phyloP scores from a whole-genome alignment of 805 yeast species.

The Metschnikowia noctiluminum region DNA sequence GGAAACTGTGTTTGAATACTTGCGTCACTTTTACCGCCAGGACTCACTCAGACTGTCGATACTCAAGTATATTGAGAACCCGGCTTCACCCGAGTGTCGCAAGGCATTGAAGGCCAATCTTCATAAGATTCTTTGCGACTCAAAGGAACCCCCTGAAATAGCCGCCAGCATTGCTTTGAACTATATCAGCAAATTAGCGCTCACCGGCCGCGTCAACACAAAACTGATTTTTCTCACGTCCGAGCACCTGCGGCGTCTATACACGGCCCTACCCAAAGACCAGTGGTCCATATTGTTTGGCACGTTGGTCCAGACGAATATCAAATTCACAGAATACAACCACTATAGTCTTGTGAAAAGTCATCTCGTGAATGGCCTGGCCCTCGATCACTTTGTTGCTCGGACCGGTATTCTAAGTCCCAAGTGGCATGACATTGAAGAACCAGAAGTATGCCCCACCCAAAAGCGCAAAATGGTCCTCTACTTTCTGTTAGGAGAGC shows the following conservation, averaged over 20 bases:
- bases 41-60: constrained; percentile 27
- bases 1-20: constrained; percentile 15
- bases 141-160: constrained; percentile 12
- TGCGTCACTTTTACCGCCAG: constrained; percentile 16
- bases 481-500: constrained; percentile 29
- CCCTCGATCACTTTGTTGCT: constrained; percentile 30
- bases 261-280: not conserved
- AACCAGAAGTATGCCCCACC: constrained; percentile 13
- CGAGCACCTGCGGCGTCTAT: not conserved
- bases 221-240: constrained; percentile 16
- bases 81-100: constrained; percentile 18
- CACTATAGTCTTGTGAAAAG: constrained; percentile 20
- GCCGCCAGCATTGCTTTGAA: constrained; percentile 21
- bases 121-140: constrained; percentile 11
- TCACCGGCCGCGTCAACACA: constrained; percentile 21
- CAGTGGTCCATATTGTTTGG: constrained; percentile 24
- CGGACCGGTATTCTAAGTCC: constrained; percentile 36
- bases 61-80: constrained; percentile 25
- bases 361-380: constrained; percentile 26
- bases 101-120: constrained; percentile 17
- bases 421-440: constrained; percentile 35
- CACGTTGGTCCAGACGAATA: constrained; percentile 30
- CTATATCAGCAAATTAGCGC: constrained; percentile 27
- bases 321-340: constrained; percentile 23
- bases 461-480: constrained; percentile 28